Evolutionary conservation across 73 alveolate species (phyloP), one percentile per base, ranked within the genome.

Genomic region (Tetrahymena thermophila): DNA sequence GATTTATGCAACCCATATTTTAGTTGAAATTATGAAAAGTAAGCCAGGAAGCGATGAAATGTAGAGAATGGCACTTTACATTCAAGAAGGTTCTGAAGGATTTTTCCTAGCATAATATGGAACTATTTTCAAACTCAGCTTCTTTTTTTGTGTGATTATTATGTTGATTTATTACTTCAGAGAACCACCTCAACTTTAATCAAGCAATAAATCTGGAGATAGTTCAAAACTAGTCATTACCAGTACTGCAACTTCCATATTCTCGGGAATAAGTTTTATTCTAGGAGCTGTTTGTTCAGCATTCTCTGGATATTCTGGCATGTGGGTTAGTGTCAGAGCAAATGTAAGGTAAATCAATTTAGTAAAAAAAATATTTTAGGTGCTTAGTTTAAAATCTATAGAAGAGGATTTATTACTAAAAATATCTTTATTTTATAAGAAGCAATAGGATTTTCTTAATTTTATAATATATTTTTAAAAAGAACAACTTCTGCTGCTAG

Each of bases 261-360:
- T 98, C 44, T 96, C 98, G 11, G 97, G 97, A 44, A 37, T 97
- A 35, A 93, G 98, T 23, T 98, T 98, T 95, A 43, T 97, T 17
- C 84, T 98, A 25, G 98, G 99, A 7, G 99, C 99, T 34, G 94
- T 93, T 43, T 98, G 98, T 94, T 93, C 97, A 44, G 99, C 98
- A 3, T 84, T 98, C 25, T 95, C 98, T 35, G 99, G 99, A 14
- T 98, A 97, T 94, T 97, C 98, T 35, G 99, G 99, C 15, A 98
- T 98, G 93, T 98, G 99, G 98, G 99, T 98, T 14, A 95, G 98
- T n/a, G 98, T 98, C 31, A 95, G 98, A 96, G 99, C 99, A 13
- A 98, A 98, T 94, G 94, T 97, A 56, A 71, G 89, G 89, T 71
- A 71, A 71, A 71, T 71, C 23, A 31, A 71, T 9, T 28, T 34